These are phyloP conservation scores for Auricularia heimuer DNA, from an alignment of 768 basidiomycete genomes.

Conservation along the genomic window DNA sequence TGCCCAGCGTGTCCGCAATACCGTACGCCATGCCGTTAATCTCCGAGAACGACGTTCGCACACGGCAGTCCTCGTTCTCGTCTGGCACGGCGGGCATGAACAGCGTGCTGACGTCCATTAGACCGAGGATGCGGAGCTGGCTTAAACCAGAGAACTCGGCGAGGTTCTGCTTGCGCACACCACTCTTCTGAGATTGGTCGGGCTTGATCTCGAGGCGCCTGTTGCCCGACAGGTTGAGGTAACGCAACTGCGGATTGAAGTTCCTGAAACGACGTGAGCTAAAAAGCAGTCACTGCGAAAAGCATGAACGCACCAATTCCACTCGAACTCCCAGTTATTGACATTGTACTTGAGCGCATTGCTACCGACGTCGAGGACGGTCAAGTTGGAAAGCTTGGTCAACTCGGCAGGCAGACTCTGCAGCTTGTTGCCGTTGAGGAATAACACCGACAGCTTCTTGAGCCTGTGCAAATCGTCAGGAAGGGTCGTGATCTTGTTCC, in stretches of 20 bases:
- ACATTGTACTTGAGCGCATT: conserved; percentile 95
- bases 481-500: conserved; percentile 85
- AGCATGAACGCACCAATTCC: conserved; percentile 76
- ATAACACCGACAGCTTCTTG: conserved; percentile 60
- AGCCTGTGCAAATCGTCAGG: conserved; percentile 81
- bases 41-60: conserved; percentile 82
- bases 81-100: conserved; percentile 40
- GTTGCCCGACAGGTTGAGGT: conserved; percentile 96
- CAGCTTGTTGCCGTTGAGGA: conserved; percentile 88
- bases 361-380: conserved; percentile 83
- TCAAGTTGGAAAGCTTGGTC: conserved; percentile 67
- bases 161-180: conserved; percentile 32
- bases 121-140: conserved; percentile 80
- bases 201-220: conserved; percentile 93
- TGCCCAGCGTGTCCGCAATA: conserved; percentile 86
- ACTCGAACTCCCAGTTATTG: conserved; percentile 97
- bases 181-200: conserved; percentile 32
- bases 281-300: neutral
- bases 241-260: conserved; percentile 85
- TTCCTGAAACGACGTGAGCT: conserved; percentile 49
- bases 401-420: conserved; percentile 89
- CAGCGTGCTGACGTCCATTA: conserved; percentile 83
- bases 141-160: conserved; percentile 84
- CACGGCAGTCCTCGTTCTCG: conserved; percentile 72
- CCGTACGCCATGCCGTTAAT: conserved; percentile 93